A percentile compares a stretch with the other conserved stretches of the same genome.
Evolutionary conservation across 2,329 filamentous ascomycete species (phyloP).

Genomic region (Aspergillus eucalypticola): DNA sequence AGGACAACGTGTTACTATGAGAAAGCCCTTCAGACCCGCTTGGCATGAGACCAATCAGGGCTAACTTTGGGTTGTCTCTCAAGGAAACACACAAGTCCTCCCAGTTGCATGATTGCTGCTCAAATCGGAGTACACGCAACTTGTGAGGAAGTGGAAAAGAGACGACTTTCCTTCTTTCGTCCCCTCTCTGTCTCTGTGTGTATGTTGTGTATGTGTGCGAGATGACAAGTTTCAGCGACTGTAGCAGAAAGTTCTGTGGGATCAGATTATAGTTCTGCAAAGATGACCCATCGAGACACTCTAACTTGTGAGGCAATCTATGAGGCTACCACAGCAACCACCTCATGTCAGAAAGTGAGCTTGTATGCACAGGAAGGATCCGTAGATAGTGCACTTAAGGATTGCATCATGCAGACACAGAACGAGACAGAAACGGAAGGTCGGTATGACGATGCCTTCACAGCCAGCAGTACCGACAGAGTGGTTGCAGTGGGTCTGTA

Average conservation of each 20-base stretch:
- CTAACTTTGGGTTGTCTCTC: neutral
- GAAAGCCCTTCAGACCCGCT: neutral
- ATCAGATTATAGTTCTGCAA: neutral
- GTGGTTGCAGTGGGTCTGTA: neutral
- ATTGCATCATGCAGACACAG: neutral
- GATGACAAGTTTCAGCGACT: neutral
- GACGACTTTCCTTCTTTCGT: neutral
- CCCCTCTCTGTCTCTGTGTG: neutral
- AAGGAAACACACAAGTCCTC: neutral
- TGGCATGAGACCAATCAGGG: neutral
- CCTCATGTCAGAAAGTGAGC: neutral
- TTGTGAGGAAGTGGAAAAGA: neutral
- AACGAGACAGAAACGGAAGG: too few relatives aligned
- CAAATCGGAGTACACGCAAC: neutral
- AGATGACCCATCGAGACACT: neutral
- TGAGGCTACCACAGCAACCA: neutral
- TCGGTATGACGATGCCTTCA: neutral
- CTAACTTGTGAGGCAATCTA: neutral
- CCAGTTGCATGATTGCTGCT: too few relatives aligned
- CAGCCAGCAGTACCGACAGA: conserved; percentile 1
- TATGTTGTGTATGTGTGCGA: too few relatives aligned
- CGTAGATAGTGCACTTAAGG: neutral
- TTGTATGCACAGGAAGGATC: neutral
- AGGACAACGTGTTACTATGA: neutral
- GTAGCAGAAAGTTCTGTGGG: too few relatives aligned